These are phyloP conservation scores for Glarea lozoyensis DNA, from an alignment of 495 filamentous ascomycete species.

Conservation along the genomic window DNA sequence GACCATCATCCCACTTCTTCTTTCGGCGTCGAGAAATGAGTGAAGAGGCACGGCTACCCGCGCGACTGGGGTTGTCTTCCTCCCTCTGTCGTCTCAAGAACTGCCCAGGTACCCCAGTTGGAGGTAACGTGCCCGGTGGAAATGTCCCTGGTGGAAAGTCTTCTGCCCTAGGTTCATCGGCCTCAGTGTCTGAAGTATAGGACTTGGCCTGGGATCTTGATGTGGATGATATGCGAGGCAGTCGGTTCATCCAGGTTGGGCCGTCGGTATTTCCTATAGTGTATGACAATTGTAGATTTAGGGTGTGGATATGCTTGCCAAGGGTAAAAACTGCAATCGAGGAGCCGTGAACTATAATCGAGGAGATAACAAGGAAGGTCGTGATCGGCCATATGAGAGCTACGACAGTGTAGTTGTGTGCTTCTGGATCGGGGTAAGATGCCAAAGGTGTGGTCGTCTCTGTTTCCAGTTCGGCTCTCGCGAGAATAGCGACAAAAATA, in stretches of 20 bases:
- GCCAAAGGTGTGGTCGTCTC: slow-evolving; percentile 61
- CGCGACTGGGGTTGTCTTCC: slow-evolving; percentile 50
- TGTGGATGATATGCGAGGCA: slow-evolving; percentile 81
- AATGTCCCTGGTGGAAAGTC: slow-evolving; percentile 70
- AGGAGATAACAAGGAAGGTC: slow-evolving; percentile 86
- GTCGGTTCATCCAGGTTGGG: slow-evolving; percentile 86
- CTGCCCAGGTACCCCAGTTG: slow-evolving; percentile 61
- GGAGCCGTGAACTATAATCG: slow-evolving; percentile 93
- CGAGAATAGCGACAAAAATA: slow-evolving; percentile 89
- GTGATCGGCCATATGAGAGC: slow-evolving; percentile 92
- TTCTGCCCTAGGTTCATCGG: slow-evolving; percentile 45
- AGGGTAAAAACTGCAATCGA: slow-evolving; percentile 98
- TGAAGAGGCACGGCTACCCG: slow-evolving; percentile 49
- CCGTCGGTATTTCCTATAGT: slow-evolving; percentile 80
- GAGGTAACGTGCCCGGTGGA: slow-evolving; percentile 74
- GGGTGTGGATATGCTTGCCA: slow-evolving; percentile 95
- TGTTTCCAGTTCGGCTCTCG: slow-evolving; percentile 77
- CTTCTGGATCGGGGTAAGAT: slow-evolving; percentile 41
- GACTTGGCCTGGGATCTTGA: slow-evolving; percentile 81
- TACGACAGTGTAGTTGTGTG: slow-evolving; percentile 59
- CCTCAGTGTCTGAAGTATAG: slow-evolving; percentile 38
- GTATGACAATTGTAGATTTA: slow-evolving; percentile 92
- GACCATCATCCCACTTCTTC: slow-evolving; percentile 45
- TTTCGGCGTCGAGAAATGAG: slow-evolving; percentile 51
- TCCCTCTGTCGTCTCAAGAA: slow-evolving; percentile 78